Evolutionary conservation across 2,329 filamentous ascomycete genomes (phyloP), one percentile per base, ranked within the genome.

Genomic region (Botryotinia convoluta): DNA sequence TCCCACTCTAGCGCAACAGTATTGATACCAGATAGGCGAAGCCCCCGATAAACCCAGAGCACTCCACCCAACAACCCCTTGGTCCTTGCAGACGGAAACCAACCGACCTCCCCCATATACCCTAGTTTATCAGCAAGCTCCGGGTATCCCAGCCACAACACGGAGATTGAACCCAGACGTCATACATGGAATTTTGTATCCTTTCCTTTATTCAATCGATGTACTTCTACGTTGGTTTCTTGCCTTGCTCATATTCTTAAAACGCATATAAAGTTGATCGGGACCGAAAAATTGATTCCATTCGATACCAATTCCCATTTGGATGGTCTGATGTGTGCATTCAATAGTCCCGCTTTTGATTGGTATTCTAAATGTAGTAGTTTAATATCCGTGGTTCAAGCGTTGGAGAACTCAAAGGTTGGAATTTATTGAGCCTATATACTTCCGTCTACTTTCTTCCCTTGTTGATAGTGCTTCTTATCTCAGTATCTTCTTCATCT

Each of bases 371-470:
- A 9, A 51, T 51, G n/a, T 29, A 67, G 64, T 39, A 67, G 45
- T 67, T 35, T 67, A 67, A 67, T 67, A 67, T 67, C 44, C 45
- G 45, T 67, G 32, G 5, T 39, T 67, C 32, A 39, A 54, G 64
- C 64, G 45, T 39, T n/a, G 45, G 4, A 29, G 42, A 35, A 29
- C 16, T 39, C 16, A 12, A 20, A n/a, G 1, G 35, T 20, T 51
- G 32, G 18, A 22, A 29, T 29, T 54, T 7, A 39, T 42, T 42
- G 2, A 42, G 16, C 20, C 48, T 68, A 39, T 54, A 57, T 39
- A 42, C 64, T 39, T 57, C 35, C 35, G 35, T 42, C 26, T 54
- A 39, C 26, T 39, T 54, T 64, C 42, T 29, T 64, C 44, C 18
- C 16, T 39, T 44, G 54, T 22, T 18, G 8, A 45, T 70, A 32